A percentile compares a stretch with the other conserved stretches of the same genome.
Evolutionary conservation across 805 yeast species (phyloP).

Genomic region (Limtongozyma cylindracea): DNA sequence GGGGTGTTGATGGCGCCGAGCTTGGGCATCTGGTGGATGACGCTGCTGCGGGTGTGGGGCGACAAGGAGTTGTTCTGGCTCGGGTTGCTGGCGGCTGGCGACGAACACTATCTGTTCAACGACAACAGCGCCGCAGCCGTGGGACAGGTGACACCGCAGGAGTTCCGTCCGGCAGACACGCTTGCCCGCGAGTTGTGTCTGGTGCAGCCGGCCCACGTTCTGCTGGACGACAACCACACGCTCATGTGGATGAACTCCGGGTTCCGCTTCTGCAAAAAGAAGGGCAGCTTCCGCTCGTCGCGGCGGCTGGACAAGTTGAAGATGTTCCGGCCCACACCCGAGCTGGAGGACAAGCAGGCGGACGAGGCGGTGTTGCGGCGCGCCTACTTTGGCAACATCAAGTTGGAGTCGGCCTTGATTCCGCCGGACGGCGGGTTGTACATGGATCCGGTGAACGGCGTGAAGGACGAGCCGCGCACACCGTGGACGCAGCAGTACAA

Average conservation of each 20-base stretch:
- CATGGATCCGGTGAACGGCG: too few relatives aligned
- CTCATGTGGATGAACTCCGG: slow-evolving; percentile 20
- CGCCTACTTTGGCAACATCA: too few relatives aligned
- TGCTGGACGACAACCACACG: slow-evolving; percentile 6
- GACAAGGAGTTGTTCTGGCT: slow-evolving; percentile 65
- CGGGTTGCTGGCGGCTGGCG: slow-evolving; percentile 32
- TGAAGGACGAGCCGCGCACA: too few relatives aligned
- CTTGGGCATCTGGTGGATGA: slow-evolving; percentile 9
- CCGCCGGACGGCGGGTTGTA: too few relatives aligned
- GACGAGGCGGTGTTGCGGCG: too few relatives aligned
- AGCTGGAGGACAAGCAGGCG: too few relatives aligned
- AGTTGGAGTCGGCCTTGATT: too few relatives aligned
- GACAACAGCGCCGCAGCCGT: slow-evolving; percentile 27
- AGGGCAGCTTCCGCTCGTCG: too few relatives aligned
- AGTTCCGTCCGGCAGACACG: slow-evolving; percentile 5
- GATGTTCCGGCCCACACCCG: too few relatives aligned
- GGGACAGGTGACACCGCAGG: too few relatives aligned
- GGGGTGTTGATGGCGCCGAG: slow-evolving; percentile 18
- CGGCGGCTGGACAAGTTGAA: too few relatives aligned
- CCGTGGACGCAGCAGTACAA: too few relatives aligned
- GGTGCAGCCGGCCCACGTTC: slow-evolving; percentile 17
- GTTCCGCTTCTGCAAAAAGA: slow-evolving; percentile 15
- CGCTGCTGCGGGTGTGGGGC: slow-evolving; percentile 36
- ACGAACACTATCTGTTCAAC: slow-evolving; percentile 25
- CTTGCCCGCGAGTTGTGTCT: slow-evolving; percentile 11